Percentiles rank a stretch among this genome's conserved stretches.
These are phyloP conservation scores for Cladobotryum protrusum DNA, from an alignment of 2,329 filamentous ascomycete genomes.

Conservation along the genomic window DNA sequence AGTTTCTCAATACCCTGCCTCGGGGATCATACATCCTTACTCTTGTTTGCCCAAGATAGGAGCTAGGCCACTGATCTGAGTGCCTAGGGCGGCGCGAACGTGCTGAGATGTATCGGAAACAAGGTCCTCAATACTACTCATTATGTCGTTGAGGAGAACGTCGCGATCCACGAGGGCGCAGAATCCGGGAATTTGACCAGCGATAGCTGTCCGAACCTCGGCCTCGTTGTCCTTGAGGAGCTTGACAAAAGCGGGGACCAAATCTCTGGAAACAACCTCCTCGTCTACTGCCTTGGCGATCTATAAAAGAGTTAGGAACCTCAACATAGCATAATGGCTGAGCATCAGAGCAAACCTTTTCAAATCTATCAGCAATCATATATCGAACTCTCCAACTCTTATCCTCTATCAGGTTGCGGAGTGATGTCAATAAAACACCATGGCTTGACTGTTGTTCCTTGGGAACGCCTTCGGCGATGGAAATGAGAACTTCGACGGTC, in stretches of 20 bases:
- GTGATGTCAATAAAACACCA: slow-evolving; percentile 80
- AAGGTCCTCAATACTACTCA: slow-evolving; percentile 92
- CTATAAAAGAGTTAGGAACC: slow-evolving; percentile 36
- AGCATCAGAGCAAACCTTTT: slow-evolving; percentile 60
- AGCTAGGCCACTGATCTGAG: slow-evolving; percentile 92
- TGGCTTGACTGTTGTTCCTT: slow-evolving; percentile 98
- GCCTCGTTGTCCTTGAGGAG: slow-evolving; percentile 96
- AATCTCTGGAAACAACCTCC: slow-evolving; percentile 86
- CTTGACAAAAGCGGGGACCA: slow-evolving; percentile 96
- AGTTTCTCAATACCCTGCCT: not conserved
- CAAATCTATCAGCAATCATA: slow-evolving; percentile 98
- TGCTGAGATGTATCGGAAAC: slow-evolving; percentile 96
- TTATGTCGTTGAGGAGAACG: slow-evolving; percentile 88
- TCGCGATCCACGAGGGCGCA: slow-evolving; percentile 82
- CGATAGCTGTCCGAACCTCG: slow-evolving; percentile 93
- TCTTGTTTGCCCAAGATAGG: slow-evolving; percentile 98
- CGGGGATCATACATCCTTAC: slow-evolving; percentile 45
- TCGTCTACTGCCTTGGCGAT: slow-evolving; percentile 98
- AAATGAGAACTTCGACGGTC: slow-evolving; percentile 93
- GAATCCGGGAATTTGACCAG: slow-evolving; percentile 96
- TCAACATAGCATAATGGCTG: not conserved
- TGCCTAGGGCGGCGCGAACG: slow-evolving; percentile 89
- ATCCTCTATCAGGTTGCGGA: slow-evolving; percentile 93
- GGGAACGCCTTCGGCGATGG: slow-evolving; percentile 92
- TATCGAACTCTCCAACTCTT: slow-evolving; percentile 99